Base-by-base conservation (phyloP, 2,329 filamentous ascomycete genomes). In the Didymella segeticola region DNA sequence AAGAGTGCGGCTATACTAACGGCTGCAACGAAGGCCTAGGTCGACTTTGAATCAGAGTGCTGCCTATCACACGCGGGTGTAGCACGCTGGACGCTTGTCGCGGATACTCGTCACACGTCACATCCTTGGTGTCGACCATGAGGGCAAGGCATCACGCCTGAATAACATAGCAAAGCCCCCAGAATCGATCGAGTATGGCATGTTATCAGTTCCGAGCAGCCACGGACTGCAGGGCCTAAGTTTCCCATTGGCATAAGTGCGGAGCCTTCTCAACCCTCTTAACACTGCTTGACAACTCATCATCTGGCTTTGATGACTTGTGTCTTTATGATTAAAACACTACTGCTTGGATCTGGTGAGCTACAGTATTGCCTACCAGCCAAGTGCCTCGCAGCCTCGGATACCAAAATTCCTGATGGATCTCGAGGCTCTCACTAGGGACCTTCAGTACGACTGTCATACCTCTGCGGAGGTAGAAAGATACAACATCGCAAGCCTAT, bases 61-160 rank as follows among this genome's bases (percentile, higher is more conserved):
- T 34, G 6, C 23, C 14, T 12, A 45, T 38, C 33, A 46, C 51
- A 54, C 51, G 45, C 36, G 39, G 22, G 4, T 34, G 39, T 49
- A 36, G 45, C 51, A 54, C 45, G 41, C 36, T 49, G 51, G 43
- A 26, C 20, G 17, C 15, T 20, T 48, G 45, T 54, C 34, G 41
- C 45, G 49, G 39, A 23, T 19, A 43, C 27, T 19, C 20, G 25
- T 38, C 34, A 46, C 45, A 36, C n/a, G 46, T 41, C 46, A 46
- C 45, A 41, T 41, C 19, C 23, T 14, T 17, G 14, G 6, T 10
- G 25, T 45, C 27, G 9, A 39, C 17, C 27, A 17, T 17, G 17
- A 30, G 15, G 14, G 15, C 6, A 23, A 49, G 26, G 19, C 17
- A 37, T 34, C 9, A 29, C 15, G 15, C 30, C 22, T 14, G n/a